A percentile compares a stretch with the other conserved stretches of the same genome.
These are phyloP conservation scores for Allium sativum DNA, from an alignment of 106 monocot genomes.

Conservation along the genomic window DNA sequence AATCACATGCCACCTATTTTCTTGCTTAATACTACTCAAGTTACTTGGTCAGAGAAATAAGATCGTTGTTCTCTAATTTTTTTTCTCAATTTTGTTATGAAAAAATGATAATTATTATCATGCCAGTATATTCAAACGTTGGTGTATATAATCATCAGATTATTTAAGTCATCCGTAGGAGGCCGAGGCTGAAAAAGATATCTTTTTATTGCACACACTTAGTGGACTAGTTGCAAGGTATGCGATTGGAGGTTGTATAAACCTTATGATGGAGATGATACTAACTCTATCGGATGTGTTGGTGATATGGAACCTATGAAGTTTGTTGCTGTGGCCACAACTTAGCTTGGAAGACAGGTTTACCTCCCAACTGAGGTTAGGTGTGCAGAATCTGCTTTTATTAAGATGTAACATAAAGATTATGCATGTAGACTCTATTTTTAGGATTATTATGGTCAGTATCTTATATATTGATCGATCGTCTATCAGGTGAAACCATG, in stretches of 20 bases:
- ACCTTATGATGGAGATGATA: constrained; percentile 16
- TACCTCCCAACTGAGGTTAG: too few species aligned
- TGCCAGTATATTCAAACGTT: too few species aligned
- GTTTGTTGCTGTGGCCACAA: constrained; percentile 89
- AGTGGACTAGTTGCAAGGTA: constrained; percentile 96
- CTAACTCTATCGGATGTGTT: constrained; percentile 41
- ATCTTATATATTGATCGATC: too few species aligned
- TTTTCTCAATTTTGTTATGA: background rate
- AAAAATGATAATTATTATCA: background rate
- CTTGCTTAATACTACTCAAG: background rate
- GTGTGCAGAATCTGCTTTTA: too few species aligned
- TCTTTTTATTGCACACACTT: constrained; percentile 89
- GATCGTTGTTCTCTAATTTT: background rate
- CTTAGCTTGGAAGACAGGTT: constrained; percentile 97
- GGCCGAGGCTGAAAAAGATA: constrained; percentile 49
- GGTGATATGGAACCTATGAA: constrained; percentile 75
- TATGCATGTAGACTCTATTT: too few species aligned
- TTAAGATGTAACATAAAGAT: too few species aligned
- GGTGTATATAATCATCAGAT: constrained; percentile 33
- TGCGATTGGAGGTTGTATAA: constrained; percentile 56
- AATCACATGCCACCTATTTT: too few species aligned
- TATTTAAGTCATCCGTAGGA: constrained; percentile 41
- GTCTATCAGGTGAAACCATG: too few species aligned
- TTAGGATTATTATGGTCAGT: too few species aligned
- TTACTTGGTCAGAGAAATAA: background rate